phyloP scores from a whole-genome alignment of 2,329 filamentous ascomycete genomes.

The Claviceps sp. region DNA sequence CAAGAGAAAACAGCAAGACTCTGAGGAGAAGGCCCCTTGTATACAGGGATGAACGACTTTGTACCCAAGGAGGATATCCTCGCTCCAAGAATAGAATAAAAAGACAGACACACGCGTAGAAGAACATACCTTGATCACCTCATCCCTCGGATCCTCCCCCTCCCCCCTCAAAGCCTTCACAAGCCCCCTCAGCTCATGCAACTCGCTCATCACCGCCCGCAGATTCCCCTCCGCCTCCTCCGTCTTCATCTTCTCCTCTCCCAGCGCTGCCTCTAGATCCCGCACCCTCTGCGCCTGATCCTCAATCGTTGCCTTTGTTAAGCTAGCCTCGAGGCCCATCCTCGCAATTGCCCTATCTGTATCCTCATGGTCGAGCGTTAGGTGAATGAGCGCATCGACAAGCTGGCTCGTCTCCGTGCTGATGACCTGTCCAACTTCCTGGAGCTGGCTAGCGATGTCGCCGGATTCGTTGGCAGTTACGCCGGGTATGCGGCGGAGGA shows the following conservation, averaged over 20 bases:
- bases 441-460: constrained; percentile 21
- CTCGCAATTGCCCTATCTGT: constrained; percentile 24
- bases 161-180: constrained; percentile 15
- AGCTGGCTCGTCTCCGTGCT: constrained; percentile 26
- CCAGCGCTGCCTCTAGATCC: constrained; percentile 18
- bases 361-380: constrained; percentile 24
- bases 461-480: constrained; percentile 21
- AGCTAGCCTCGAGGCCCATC: constrained; percentile 25
- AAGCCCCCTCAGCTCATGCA: constrained; percentile 9
- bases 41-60: too few relatives aligned
- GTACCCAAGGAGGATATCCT: too few relatives aligned
- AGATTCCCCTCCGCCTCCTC: constrained; percentile 15
- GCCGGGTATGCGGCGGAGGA: constrained; percentile 26
- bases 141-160: constrained; percentile 12
- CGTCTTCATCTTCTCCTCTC: constrained; percentile 18
- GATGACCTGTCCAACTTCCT: constrained; percentile 24
- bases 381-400: constrained; percentile 23
- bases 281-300: constrained; percentile 20
- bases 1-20: neutral
- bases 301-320: constrained; percentile 21
- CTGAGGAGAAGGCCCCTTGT: neutral
- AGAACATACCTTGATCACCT: constrained; percentile 17
- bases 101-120: neutral
- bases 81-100: neutral
- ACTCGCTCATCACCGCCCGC: constrained; percentile 12